Base-by-base conservation (phyloP, 192 early-diverging fungal species). In the Lunasporangiospora selenospora region DNA sequence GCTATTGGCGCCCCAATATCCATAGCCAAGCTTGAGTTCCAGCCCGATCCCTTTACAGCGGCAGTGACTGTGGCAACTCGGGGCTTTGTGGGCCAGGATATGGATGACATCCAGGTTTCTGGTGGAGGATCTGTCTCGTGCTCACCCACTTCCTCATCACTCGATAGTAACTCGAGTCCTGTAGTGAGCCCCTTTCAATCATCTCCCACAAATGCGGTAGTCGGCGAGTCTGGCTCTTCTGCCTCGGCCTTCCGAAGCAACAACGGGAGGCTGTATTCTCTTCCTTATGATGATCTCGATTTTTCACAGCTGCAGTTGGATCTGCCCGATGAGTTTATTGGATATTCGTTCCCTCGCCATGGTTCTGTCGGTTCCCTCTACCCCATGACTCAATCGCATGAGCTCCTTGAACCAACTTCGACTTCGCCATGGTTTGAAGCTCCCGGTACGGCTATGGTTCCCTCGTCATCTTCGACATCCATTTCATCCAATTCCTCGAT, bases 351-450 rank as follows among this genome's bases (percentile, higher is more conserved):
- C 11, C 46, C 54, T 1, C 53, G 69, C 6, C 69, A 73, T 41
- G 54, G 53, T 15, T 73, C 69, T 3, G 23, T 62, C 12, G 60
- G 60, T 30, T 73, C 69, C 21, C 24, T 73, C 21, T 73, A 62
- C 32, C 60, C 69, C 24, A 43, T 73, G 8, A 56, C 59, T 3
- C 46, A 62, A 9, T 62, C 42, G 6, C 67, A 71, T 24, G 53
- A 71, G 6, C 69, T 51, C 18, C 27, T 62, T 11, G 69, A 73
- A 42, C 27, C 53, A 3, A 46, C 33, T 2, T 37, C 63, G 12
- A 21, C 6, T 24, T 39, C 45, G 5, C 26, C 24, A 11, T n/a
- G 31, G 23, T 45, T 27, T 32, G 34, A 30, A 4, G 32, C 31
- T 13, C n/a, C n/a, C n/a, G 36, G 53, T 24, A 44, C 59, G 15